Evolutionary conservation across 768 basidiomycete genomes (phyloP).

Genomic region (Boletales sp.): DNA sequence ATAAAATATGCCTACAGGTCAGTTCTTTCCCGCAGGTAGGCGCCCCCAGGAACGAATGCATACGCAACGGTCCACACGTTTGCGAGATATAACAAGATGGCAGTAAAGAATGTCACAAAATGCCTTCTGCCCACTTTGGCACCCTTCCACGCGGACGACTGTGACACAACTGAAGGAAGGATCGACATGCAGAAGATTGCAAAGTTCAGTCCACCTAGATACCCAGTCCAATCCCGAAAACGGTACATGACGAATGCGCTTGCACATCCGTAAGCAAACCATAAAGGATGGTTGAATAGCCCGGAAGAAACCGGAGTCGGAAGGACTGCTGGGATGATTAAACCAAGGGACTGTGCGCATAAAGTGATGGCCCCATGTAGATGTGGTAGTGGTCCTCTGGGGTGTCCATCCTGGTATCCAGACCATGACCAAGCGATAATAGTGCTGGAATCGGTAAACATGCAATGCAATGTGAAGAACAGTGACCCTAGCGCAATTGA

Average conservation of each 20-base stretch:
- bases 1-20: slow-evolving; percentile 49
- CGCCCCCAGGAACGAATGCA: slow-evolving; percentile 83
- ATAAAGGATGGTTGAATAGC: slow-evolving; percentile 44
- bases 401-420: slow-evolving; percentile 61
- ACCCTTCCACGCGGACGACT: slow-evolving; percentile 36
- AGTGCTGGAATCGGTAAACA: slow-evolving; percentile 73
- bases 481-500: slow-evolving; percentile 64
- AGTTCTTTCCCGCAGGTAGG: slow-evolving; percentile 72
- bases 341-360: slow-evolving; percentile 55
- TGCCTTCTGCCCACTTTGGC: slow-evolving; percentile 46
- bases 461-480: slow-evolving; percentile 68
- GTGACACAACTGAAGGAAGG: slow-evolving; percentile 50
- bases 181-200: slow-evolving; percentile 65
- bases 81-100: slow-evolving; percentile 59
- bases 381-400: slow-evolving; percentile 70
- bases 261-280: slow-evolving; percentile 52
- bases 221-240: slow-evolving; percentile 67
- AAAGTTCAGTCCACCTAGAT: slow-evolving; percentile 59
- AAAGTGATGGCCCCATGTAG: slow-evolving; percentile 69
- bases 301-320: slow-evolving; percentile 12
- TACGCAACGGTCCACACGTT: slow-evolving; percentile 86
- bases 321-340: slow-evolving; percentile 40
- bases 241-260: slow-evolving; percentile 55
- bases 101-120: slow-evolving; percentile 55
- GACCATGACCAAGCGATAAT: slow-evolving; percentile 89